A percentile compares a stretch with the other conserved stretches of the same genome.
Conservation (phyloP, 1,284 basidiomycete species). For the Neolentinus lepideus region DNA sequence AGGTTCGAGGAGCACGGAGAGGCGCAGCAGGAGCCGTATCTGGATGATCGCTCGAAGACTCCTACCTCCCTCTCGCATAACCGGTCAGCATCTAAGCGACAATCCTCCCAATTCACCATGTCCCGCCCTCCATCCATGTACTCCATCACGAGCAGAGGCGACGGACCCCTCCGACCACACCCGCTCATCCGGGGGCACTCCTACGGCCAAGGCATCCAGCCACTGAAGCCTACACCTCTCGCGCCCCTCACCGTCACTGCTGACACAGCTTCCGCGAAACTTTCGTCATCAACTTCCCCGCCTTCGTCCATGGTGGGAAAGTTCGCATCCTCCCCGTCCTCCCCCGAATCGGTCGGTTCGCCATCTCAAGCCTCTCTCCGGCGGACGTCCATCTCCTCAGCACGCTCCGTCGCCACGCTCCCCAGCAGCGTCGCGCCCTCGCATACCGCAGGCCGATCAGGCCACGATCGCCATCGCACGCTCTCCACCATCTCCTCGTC, state of each 20-base stretch:
- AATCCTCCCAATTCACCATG: slow-evolving; percentile 23
- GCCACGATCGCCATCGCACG: slow-evolving; percentile 53
- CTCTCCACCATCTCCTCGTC: slow-evolving; percentile 56
- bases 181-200: slow-evolving; percentile 71
- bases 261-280: slow-evolving; percentile 36
- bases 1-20: not conserved
- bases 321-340: slow-evolving; percentile 28
- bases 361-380: slow-evolving; percentile 29
- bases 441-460: slow-evolving; percentile 23
- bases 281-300: slow-evolving; percentile 28
- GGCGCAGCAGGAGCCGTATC: slow-evolving; percentile 20
- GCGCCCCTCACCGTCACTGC: slow-evolving; percentile 56
- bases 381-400: slow-evolving; percentile 60
- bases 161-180: slow-evolving; percentile 49
- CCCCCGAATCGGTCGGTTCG: slow-evolving; percentile 20
- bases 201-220: slow-evolving; percentile 34
- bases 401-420: slow-evolving; percentile 54
- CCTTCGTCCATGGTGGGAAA: slow-evolving; percentile 19
- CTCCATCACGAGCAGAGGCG: slow-evolving; percentile 36
- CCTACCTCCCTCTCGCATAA: slow-evolving; percentile 33
- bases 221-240: slow-evolving; percentile 43
- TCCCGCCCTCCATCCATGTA: slow-evolving; percentile 61
- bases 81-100: slow-evolving; percentile 19
- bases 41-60: slow-evolving; percentile 27
- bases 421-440: slow-evolving; percentile 30